Conservation (phyloP, 1,139 yeast species). For the Scheffersomyces insectosa region DNA sequence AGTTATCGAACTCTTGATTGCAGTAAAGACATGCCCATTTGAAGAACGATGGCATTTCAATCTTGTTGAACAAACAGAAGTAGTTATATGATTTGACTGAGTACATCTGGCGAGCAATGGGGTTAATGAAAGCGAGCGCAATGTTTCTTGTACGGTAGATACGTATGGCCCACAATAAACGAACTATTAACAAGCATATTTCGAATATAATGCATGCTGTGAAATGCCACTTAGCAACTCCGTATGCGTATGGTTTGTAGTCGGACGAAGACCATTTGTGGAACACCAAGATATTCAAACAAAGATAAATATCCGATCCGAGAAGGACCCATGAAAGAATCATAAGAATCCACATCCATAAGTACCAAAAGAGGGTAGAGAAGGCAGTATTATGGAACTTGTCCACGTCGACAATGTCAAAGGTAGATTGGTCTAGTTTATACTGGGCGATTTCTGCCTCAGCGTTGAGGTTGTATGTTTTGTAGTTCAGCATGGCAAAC, state of each 20-base stretch:
- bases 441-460: constrained; percentile 28
- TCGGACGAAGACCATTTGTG: constrained; percentile 69
- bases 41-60: constrained; percentile 63
- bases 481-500: too few species aligned
- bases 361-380: constrained; percentile 55
- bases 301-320: constrained; percentile 77
- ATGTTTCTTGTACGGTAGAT: constrained; percentile 64
- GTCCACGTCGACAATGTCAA: constrained; percentile 41
- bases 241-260: constrained; percentile 57
- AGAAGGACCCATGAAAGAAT: constrained; percentile 58
- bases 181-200: constrained; percentile 57
- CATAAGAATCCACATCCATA: constrained; percentile 51
- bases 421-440: constrained; percentile 41
- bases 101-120: constrained; percentile 59
- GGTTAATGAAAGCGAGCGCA: constrained; percentile 69
- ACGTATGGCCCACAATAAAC: constrained; percentile 58
- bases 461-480: constrained; percentile 10
- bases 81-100: constrained; percentile 59
- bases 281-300: constrained; percentile 72
- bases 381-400: constrained; percentile 56
- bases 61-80: constrained; percentile 71
- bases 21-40: constrained; percentile 71
- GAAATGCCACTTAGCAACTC: constrained; percentile 74
- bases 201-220: constrained; percentile 84
- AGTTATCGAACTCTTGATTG: constrained; percentile 66